A percentile compares a stretch with the other conserved stretches of the same genome.
Conservation (phyloP, 192 early-diverging fungal genomes). For the Entomortierella lignicola region DNA sequence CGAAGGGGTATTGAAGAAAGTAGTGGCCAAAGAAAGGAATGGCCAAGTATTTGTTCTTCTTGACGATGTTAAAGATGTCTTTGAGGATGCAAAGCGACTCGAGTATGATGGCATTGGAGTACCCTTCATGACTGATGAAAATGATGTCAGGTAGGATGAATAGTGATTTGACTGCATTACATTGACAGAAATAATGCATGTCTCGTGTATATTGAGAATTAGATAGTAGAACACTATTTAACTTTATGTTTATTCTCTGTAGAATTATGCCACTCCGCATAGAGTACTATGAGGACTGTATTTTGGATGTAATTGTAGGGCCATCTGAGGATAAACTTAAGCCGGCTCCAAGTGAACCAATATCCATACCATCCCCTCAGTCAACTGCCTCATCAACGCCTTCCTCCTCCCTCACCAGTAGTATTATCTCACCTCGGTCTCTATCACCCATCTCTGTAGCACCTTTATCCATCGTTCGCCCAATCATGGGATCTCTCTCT, state of each 20-base stretch:
- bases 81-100: slow-evolving; percentile 15
- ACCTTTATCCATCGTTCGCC: slow-evolving; percentile 9
- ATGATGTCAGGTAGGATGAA: slow-evolving; percentile 10
- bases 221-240: too few relatives aligned
- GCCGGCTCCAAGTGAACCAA: background rate
- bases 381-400: slow-evolving; percentile 14
- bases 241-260: background rate
- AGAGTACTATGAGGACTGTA: slow-evolving; percentile 17
- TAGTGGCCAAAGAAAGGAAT: slow-evolving; percentile 5
- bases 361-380: slow-evolving; percentile 2
- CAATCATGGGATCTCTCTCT: background rate
- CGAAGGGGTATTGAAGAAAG: slow-evolving; percentile 11
- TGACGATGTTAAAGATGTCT: slow-evolving; percentile 25
- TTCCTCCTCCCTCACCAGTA: background rate
- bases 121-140: slow-evolving; percentile 38
- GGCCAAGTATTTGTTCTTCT: slow-evolving; percentile 15
- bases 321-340: background rate
- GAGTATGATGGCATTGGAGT: slow-evolving; percentile 12
- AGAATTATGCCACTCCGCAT: slow-evolving; percentile 11
- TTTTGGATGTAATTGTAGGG: slow-evolving; percentile 9
- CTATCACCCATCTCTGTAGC: slow-evolving; percentile 4
- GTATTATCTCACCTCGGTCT: background rate
- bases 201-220: too few relatives aligned
- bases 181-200: slow-evolving; percentile 8
- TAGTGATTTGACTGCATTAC: too few relatives aligned